Percentiles rank a stretch among this genome's conserved stretches.
phyloP scores from a whole-genome alignment of 257 asterid species.

The Gardenia jasminoides region DNA sequence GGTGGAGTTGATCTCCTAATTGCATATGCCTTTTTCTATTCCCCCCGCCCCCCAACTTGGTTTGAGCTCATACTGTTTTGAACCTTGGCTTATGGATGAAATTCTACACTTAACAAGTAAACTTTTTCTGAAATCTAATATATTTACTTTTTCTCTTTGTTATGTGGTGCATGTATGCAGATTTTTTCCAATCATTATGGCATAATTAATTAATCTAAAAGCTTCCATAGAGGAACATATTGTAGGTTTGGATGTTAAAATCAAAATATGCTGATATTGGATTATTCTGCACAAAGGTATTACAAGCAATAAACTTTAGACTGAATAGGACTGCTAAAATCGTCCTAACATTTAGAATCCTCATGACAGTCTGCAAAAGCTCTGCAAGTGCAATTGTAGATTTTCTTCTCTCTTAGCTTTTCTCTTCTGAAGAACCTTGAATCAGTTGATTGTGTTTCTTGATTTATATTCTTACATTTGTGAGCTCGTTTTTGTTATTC shows the following conservation, averaged over 20 bases:
- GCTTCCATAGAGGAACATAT: too few species aligned
- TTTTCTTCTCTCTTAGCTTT: neutral
- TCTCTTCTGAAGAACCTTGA: neutral
- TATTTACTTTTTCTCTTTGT: neutral
- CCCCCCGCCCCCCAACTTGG: too few species aligned
- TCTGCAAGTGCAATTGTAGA: neutral
- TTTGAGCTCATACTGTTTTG: neutral
- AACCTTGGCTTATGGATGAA: neutral
- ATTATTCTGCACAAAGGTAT: too few species aligned
- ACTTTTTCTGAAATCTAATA: neutral
- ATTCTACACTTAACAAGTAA: neutral
- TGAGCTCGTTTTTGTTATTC: slow-evolving; percentile 29
- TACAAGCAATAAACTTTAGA: neutral
- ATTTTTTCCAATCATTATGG: too few species aligned
- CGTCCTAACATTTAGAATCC: neutral
- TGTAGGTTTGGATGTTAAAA: neutral
- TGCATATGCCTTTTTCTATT: neutral
- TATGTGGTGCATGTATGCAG: neutral
- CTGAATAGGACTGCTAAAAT: neutral
- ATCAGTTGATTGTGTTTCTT: neutral
- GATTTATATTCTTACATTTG: slow-evolving; percentile 2
- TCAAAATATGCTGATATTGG: neutral
- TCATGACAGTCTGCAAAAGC: neutral
- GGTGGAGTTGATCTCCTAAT: neutral
- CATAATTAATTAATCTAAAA: too few species aligned